Evolutionary conservation across 768 basidiomycete species (phyloP), one percentile per base, ranked within the genome.

Genomic region (Sporobolomyces phaffii): DNA sequence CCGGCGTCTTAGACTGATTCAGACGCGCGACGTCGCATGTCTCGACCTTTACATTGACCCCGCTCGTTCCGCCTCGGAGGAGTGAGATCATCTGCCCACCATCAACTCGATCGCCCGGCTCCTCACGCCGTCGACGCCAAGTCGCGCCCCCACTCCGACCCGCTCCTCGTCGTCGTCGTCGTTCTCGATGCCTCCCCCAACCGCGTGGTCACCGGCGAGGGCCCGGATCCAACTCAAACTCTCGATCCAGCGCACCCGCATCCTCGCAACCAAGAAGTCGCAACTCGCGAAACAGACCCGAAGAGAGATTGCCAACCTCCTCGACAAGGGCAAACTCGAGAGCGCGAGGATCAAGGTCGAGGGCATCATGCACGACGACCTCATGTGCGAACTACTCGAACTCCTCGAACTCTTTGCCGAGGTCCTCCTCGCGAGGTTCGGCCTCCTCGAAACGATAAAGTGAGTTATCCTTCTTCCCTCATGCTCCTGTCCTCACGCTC

Each of bases 391-490:
- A 26, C 64, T 75, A 49, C 80, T 97, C 41, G 94, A 99, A 75
- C 80, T 98, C 8, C 80, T 99, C 31, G 93, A 97, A 80, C 82
- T 98, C 15, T 97, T 97, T 77, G 90, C 88, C 70, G 96, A 99
- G 75, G 83, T 94, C n/a, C 79, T 98, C 24, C 81, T 93, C 28
- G 90, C 94, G 13, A 84, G 96, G 51, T 98, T 98, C 74, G 89
- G 89, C 14, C 79, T 98, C 33, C 82, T 99, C 50, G 96, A 99
- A 74, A 85, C 74, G 1, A 73, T 88, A 76, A 87, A 83, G 92
- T 94, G 45, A 64, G 79, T 67, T 17, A 41, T 36, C 18, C 11
- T 18, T 63, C 44, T 47, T 49, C 45, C 45, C 18, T 41, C 45
- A 18, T 22, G 33, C 13, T 17, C 48, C 38, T 36, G 36, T 20